Percentiles rank a stretch among this genome's conserved stretches.
phyloP scores from a whole-genome alignment of 2,329 filamentous ascomycete genomes.

The Metarhizium brunneum region DNA sequence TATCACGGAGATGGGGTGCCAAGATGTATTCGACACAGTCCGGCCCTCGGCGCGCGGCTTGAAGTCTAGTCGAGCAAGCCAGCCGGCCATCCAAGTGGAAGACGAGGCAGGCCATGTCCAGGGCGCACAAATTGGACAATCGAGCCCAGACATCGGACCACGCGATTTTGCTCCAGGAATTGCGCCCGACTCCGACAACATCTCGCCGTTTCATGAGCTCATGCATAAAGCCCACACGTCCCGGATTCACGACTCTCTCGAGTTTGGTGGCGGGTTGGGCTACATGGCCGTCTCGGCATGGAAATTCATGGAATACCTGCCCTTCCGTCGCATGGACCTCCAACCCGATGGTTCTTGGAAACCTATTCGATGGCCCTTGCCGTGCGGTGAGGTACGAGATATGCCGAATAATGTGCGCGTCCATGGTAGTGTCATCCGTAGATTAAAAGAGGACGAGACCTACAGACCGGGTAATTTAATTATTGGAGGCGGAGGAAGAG shows the following conservation, averaged over 20 bases:
- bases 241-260: conserved; percentile 61
- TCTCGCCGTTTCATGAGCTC: conserved; percentile 41
- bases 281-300: conserved; percentile 51
- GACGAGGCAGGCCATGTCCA: conserved; percentile 10
- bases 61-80: conserved; percentile 5
- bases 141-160: conserved; percentile 13
- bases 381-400: conserved; percentile 68
- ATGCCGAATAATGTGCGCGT: conserved; percentile 62
- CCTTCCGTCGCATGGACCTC: conserved; percentile 73
- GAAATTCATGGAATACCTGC: conserved; percentile 75
- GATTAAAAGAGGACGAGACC: conserved; percentile 52
- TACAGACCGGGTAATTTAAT: conserved; percentile 77
- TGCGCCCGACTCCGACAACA: conserved; percentile 5
- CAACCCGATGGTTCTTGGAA: conserved; percentile 65
- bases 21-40: conserved; percentile 8
- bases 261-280: conserved; percentile 51
- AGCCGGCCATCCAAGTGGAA: conserved; percentile 16
- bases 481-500: conserved; percentile 67
- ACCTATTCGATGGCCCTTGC: conserved; percentile 71
- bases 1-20: conserved; percentile 56
- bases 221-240: conserved; percentile 47
- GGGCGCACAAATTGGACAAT: conserved; percentile 9
- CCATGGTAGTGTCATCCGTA: conserved; percentile 64
- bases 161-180: conserved; percentile 9
- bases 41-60: not conserved